A percentile compares a stretch with the other conserved stretches of the same genome.
These are phyloP conservation scores for Xylariomycetidae sp. DNA, from an alignment of 2,329 filamentous ascomycete species.

Conservation along the genomic window DNA sequence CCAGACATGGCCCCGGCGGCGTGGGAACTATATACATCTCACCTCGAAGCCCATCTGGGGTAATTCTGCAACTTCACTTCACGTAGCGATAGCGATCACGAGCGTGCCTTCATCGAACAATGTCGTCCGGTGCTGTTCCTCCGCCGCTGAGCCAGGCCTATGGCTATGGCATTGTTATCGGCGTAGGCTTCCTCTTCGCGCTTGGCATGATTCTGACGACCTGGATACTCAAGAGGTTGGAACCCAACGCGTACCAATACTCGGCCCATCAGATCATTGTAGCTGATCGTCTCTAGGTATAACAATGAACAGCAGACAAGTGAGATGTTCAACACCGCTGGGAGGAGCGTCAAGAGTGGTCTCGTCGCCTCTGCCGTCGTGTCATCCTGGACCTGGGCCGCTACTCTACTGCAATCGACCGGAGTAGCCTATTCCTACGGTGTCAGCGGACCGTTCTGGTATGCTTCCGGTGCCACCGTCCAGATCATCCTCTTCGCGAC, in stretches of 20 bases:
- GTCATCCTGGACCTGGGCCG: constrained; percentile 86
- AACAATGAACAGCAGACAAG: constrained; percentile 69
- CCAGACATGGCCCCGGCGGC: too few species aligned
- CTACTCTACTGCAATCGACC: constrained; percentile 69
- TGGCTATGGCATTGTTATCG: constrained; percentile 73
- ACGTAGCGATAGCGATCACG: too few species aligned
- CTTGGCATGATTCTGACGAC: constrained; percentile 67
- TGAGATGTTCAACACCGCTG: constrained; percentile 85
- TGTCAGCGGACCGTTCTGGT: constrained; percentile 55
- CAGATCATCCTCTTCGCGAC: constrained; percentile 85
- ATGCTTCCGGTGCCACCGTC: constrained; percentile 64
- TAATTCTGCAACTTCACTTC: too few species aligned
- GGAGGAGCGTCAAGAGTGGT: constrained; percentile 78
- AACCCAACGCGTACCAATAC: too few species aligned
- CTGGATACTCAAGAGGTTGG: constrained; percentile 60
- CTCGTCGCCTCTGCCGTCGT: constrained; percentile 81
- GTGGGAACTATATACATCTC: too few species aligned
- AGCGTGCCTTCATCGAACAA: too few species aligned
- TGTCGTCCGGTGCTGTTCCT: constrained; percentile 7
- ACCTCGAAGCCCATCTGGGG: too few species aligned
- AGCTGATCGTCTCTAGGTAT: constrained; percentile 25
- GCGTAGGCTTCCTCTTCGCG: constrained; percentile 66
- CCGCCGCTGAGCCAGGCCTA: constrained; percentile 48
- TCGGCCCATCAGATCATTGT: too few species aligned
- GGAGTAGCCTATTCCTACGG: constrained; percentile 74